Percentiles rank a stretch among this genome's conserved stretches.
Conservation (phyloP, 176 grass and related monocot species). For the Musa itinerans region DNA sequence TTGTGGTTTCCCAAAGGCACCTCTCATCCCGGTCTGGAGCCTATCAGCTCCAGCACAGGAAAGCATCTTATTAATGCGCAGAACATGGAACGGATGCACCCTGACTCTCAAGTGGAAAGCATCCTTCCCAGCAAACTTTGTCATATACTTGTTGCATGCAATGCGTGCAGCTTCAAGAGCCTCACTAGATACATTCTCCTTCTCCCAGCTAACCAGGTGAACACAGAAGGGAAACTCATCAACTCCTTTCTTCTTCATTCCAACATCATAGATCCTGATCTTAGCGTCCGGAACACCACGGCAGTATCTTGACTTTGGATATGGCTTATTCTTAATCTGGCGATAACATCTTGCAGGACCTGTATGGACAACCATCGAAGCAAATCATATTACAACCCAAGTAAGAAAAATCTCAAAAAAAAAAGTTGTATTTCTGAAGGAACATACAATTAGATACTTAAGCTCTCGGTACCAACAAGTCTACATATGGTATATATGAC, state of each 20-base stretch:
- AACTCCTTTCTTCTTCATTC: no score
- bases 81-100: not conserved
- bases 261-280: no score
- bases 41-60: no score
- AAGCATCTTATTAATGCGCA: not conserved
- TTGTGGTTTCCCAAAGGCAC: no score
- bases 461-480: no score
- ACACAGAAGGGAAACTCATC: not conserved
- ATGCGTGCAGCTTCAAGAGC: not conserved
- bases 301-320: conserved; percentile 1
- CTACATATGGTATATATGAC: no score
- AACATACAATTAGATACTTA: no score
- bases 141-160: not conserved
- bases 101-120: not conserved
- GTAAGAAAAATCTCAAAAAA: not conserved
- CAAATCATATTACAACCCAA: not conserved
- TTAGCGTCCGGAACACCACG: not conserved
- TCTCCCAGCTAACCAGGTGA: conserved; percentile 2
- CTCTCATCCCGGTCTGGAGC: no score
- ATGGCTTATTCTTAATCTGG: conserved; percentile 2
- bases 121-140: not conserved
- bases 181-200: conserved; percentile 1
- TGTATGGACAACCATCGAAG: not conserved
- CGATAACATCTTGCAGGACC: not conserved
- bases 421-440: not conserved